Evolutionary conservation across 2,329 filamentous ascomycete species (phyloP).

Genomic region (Aspergillus floridensis): DNA sequence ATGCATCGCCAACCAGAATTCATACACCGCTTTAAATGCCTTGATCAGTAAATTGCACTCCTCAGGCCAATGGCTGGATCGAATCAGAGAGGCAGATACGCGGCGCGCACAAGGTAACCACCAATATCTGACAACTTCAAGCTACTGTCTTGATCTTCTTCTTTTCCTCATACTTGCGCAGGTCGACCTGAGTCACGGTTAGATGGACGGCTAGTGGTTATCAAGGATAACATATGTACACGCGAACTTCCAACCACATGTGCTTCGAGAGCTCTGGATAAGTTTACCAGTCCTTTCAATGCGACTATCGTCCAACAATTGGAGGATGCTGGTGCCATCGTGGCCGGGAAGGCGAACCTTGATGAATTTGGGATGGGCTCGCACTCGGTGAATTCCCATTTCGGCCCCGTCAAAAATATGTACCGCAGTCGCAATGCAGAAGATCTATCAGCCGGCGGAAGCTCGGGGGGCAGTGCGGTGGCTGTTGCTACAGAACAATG

Average conservation of each 20-base stretch:
- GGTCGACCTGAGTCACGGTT: slow-evolving; percentile 36
- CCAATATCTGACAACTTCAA: background rate
- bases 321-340: slow-evolving; percentile 57
- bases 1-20: slow-evolving; percentile 42
- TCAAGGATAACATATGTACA: slow-evolving; percentile 78
- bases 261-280: slow-evolving; percentile 70
- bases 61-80: slow-evolving; percentile 34
- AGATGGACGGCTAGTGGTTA: slow-evolving; percentile 54
- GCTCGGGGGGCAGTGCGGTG: slow-evolving; percentile 89
- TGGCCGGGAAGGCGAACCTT: slow-evolving; percentile 83
- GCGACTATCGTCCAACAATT: slow-evolving; percentile 76
- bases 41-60: slow-evolving; percentile 40
- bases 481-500: slow-evolving; percentile 68
- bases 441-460: slow-evolving; percentile 72
- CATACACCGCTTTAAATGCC: slow-evolving; percentile 37
- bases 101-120: slow-evolving; percentile 35
- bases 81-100: slow-evolving; percentile 37
- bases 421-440: slow-evolving; percentile 38
- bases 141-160: background rate
- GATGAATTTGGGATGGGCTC: slow-evolving; percentile 97
- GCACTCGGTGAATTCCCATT: slow-evolving; percentile 67
- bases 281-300: slow-evolving; percentile 72
- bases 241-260: slow-evolving; percentile 71
- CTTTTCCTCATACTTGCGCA: slow-evolving; percentile 13
- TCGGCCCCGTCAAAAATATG: slow-evolving; percentile 62